Evolutionary conservation across 352 stramenopile species (phyloP).

Genomic region (Phytopythium kandeliae): DNA sequence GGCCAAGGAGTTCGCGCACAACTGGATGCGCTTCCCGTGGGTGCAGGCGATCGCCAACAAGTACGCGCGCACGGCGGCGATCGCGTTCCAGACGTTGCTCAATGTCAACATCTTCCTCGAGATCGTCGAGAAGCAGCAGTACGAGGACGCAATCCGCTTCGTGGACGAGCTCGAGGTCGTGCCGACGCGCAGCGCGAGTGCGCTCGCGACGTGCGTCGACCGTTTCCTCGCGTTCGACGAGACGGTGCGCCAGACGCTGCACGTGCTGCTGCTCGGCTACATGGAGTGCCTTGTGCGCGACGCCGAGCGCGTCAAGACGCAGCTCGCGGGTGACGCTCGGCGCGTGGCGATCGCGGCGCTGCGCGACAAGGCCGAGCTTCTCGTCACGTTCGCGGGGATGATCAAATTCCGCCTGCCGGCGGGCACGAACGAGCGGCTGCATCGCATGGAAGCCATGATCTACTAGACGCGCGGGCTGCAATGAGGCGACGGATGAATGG

Average conservation of each 20-base stretch:
- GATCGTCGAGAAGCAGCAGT: constrained; percentile 78
- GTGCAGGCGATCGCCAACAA: constrained; percentile 69
- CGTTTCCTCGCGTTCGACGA: constrained; percentile 80
- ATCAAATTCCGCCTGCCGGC: constrained; percentile 83
- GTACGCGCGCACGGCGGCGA: constrained; percentile 54
- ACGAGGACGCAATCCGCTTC: constrained; percentile 76
- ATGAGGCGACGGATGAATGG: too few relatives aligned
- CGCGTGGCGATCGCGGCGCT: constrained; percentile 40
- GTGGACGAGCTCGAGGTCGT: constrained; percentile 75
- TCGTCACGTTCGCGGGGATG: constrained; percentile 86
- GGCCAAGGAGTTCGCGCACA: constrained; percentile 78
- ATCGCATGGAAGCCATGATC: constrained; percentile 87
- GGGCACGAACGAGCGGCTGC: constrained; percentile 78
- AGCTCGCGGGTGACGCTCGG: constrained; percentile 48
- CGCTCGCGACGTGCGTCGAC: constrained; percentile 65
- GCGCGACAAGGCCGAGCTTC: constrained; percentile 69
- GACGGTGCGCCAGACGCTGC: constrained; percentile 78
- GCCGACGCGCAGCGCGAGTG: constrained; percentile 55
- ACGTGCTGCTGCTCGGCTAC: constrained; percentile 81
- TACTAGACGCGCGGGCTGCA: too few relatives aligned
- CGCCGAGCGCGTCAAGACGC: constrained; percentile 71
- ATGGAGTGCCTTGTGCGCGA: constrained; percentile 84
- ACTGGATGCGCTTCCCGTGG: constrained; percentile 86
- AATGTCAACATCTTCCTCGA: constrained; percentile 87
- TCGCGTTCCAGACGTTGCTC: constrained; percentile 82